A percentile compares a stretch with the other conserved stretches of the same genome.
Evolutionary conservation across 2,329 filamentous ascomycete genomes (phyloP).

Genomic region (Neoarthrinium moseri): DNA sequence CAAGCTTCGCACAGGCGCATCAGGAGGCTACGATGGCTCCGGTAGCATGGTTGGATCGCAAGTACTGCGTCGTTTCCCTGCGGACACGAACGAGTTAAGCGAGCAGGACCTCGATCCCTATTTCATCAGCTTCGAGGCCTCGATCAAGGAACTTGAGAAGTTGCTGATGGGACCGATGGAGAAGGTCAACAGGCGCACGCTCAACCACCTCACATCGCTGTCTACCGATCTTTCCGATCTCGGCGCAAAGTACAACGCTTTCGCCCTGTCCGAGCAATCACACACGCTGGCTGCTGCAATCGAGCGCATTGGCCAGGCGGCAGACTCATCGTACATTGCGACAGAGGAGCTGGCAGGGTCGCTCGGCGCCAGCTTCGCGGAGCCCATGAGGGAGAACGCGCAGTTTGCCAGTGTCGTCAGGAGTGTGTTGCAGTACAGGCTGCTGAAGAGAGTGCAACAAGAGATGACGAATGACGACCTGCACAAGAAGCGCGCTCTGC

Average conservation of each 20-base stretch:
- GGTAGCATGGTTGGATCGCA: slow-evolving; percentile 44
- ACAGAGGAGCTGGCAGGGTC: slow-evolving; percentile 87
- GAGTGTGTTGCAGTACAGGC: slow-evolving; percentile 81
- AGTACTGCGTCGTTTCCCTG: slow-evolving; percentile 77
- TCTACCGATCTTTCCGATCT: slow-evolving; percentile 89
- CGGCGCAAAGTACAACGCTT: slow-evolving; percentile 94
- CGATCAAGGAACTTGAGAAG: slow-evolving; percentile 86
- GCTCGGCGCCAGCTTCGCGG: slow-evolving; percentile 90
- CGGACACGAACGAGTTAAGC: slow-evolving; percentile 70
- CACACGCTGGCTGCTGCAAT: slow-evolving; percentile 88
- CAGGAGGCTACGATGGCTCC: slow-evolving; percentile 34
- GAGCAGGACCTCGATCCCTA: slow-evolving; percentile 95
- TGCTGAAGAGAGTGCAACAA: slow-evolving; percentile 93
- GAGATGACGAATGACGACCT: slow-evolving; percentile 96
- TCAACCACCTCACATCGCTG: slow-evolving; percentile 80
- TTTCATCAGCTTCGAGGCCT: slow-evolving; percentile 89
- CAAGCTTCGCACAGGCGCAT: slow-evolving; percentile 67
- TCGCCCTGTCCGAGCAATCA: slow-evolving; percentile 90
- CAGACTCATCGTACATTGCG: slow-evolving; percentile 92
- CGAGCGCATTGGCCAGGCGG: slow-evolving; percentile 90
- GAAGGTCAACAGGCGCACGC: slow-evolving; percentile 87
- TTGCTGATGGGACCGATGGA: slow-evolving; percentile 92
- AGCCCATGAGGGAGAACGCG: slow-evolving; percentile 96
- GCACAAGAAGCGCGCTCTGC: slow-evolving; percentile 75
- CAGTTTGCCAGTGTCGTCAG: slow-evolving; percentile 96